Conservation (phyloP, 441 rosid genomes). For the Populus hybrid region DNA sequence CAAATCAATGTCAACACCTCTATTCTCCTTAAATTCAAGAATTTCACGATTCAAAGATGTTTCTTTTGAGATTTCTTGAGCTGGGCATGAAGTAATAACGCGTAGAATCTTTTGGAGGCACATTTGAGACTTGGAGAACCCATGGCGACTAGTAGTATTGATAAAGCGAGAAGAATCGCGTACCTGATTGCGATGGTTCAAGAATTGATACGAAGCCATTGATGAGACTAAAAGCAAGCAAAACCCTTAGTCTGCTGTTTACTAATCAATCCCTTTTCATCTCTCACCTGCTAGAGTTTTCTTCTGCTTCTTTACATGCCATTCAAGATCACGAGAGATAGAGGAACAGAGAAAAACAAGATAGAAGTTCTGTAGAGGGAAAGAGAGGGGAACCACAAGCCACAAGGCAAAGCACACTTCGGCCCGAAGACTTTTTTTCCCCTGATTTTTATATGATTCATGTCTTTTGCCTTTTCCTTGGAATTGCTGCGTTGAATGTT, state of each 20-base stretch:
- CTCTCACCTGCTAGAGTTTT: not conserved
- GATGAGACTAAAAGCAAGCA: not conserved
- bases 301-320: not conserved
- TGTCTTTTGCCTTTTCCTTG: not conserved
- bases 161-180: not conserved
- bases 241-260: not conserved
- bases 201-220: conserved; percentile 5
- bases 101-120: conserved; percentile 16
- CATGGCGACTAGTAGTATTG: not conserved
- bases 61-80: conserved; percentile 3
- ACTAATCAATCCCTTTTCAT: not conserved
- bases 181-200: conserved; percentile 6
- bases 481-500: not conserved
- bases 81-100: conserved; percentile 14
- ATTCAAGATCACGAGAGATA: not conserved
- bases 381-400: not conserved
- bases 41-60: not conserved
- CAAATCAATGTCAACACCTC: conserved; percentile 12
- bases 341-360: not conserved
- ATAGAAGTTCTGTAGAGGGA: not conserved
- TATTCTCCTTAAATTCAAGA: not conserved
- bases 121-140: conserved; percentile 17
- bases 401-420: not conserved
- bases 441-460: not conserved
- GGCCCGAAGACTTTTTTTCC: not conserved